Percentiles rank a stretch among this genome's conserved stretches.
phyloP scores from a whole-genome alignment of 2,329 filamentous ascomycete species.

The Alternaria sp. region DNA sequence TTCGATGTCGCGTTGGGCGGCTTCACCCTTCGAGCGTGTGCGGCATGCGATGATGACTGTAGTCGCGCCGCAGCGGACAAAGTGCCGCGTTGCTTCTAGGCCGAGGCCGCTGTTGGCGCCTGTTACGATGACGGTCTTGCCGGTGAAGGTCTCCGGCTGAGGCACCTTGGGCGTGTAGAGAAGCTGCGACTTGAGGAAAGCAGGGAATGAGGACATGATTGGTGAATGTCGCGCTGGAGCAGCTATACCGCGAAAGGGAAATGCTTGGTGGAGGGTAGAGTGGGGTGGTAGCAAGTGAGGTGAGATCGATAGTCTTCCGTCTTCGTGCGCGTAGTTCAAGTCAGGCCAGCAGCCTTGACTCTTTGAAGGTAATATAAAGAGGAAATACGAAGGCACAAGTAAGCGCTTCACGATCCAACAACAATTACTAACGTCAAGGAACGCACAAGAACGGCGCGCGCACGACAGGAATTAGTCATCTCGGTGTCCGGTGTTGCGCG shows the following conservation, averaged over 20 bases:
- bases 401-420: neutral
- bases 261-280: neutral
- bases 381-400: neutral
- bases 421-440: neutral
- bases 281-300: neutral
- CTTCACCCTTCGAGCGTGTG: constrained; percentile 47
- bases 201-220: constrained; percentile 4
- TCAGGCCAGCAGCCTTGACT: neutral
- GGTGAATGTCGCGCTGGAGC: neutral
- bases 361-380: neutral
- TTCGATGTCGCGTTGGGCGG: constrained; percentile 50
- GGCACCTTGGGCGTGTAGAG: constrained; percentile 6
- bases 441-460: neutral
- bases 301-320: neutral
- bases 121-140: constrained; percentile 53
- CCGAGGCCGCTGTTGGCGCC: constrained; percentile 53
- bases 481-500: neutral
- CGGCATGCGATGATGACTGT: constrained; percentile 54
- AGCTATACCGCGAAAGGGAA: neutral
- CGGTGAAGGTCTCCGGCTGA: constrained; percentile 13
- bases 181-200: constrained; percentile 4
- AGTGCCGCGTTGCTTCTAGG: constrained; percentile 42
- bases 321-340: neutral
- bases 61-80: constrained; percentile 45
- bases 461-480: neutral